phyloP scores from a whole-genome alignment of 495 filamentous ascomycete species.

The Glarea lozoyensis region DNA sequence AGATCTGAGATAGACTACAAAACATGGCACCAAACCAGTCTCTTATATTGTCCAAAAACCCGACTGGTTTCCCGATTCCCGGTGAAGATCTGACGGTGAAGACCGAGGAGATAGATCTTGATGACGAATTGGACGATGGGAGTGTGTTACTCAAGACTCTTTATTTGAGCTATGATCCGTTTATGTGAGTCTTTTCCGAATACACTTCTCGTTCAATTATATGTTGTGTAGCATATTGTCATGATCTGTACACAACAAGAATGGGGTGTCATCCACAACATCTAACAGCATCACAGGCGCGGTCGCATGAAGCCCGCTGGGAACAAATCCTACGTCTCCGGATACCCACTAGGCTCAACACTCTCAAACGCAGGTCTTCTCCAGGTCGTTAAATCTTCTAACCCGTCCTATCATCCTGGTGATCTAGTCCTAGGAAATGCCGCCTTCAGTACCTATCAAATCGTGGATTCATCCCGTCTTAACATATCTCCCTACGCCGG shows the following conservation, averaged over 20 bases:
- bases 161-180: slow-evolving; percentile 79
- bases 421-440: slow-evolving; percentile 53
- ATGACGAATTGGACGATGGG: slow-evolving; percentile 50
- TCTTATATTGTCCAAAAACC: slow-evolving; percentile 66
- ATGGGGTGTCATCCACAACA: no score
- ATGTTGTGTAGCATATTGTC: no score
- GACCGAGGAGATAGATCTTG: slow-evolving; percentile 51
- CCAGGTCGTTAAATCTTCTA: slow-evolving; percentile 56
- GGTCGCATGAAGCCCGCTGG: slow-evolving; percentile 38
- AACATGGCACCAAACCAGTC: slow-evolving; percentile 58
- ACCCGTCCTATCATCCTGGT: slow-evolving; percentile 49
- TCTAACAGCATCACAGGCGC: no score
- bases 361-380: slow-evolving; percentile 27
- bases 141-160: slow-evolving; percentile 63
- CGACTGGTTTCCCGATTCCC: slow-evolving; percentile 55
- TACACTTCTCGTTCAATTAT: no score
- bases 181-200: slow-evolving; percentile 71
- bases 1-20: not conserved
- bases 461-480: slow-evolving; percentile 23
- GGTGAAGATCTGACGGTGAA: slow-evolving; percentile 67
- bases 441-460: slow-evolving; percentile 52
- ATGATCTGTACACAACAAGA: no score
- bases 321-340: slow-evolving; percentile 47
- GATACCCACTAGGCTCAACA: slow-evolving; percentile 41
- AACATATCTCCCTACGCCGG: slow-evolving; percentile 18